Evolutionary conservation across 305 asterid species (phyloP).

Genomic region (Nicotiana rustica): DNA sequence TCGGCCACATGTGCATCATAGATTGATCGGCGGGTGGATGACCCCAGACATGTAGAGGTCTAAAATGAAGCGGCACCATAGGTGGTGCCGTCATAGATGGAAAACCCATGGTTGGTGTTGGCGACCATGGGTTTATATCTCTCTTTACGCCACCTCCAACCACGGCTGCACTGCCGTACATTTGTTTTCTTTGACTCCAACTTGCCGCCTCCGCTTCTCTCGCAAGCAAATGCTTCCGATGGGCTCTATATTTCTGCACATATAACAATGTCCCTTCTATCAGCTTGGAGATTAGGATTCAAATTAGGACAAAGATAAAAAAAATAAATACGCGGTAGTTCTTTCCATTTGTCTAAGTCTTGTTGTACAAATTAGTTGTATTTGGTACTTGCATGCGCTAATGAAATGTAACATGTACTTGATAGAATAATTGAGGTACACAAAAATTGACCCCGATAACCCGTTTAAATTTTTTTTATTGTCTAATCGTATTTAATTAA

Average conservation of each 20-base stretch:
- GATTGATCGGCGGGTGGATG: conserved; percentile 87
- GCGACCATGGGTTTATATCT: conserved; percentile 63
- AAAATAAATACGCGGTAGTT: no score
- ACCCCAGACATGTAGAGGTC: conserved; percentile 97
- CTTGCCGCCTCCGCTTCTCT: conserved; percentile 82
- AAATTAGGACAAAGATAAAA: no score
- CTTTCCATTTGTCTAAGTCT: no score
- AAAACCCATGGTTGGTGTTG: conserved; percentile 74
- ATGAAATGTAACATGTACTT: no score
- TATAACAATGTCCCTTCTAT: no score
- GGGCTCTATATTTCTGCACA: conserved; percentile 88
- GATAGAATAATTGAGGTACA: no score
- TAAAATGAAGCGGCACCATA: conserved; percentile 54
- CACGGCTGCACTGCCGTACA: conserved; percentile 42
- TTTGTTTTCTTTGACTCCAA: conserved; percentile 77
- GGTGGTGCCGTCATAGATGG: conserved; percentile 59
- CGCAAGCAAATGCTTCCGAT: conserved; percentile 83
- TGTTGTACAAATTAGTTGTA: no score
- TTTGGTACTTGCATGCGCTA: no score
- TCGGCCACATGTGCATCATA: conserved; percentile 75
- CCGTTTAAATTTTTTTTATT: no score
- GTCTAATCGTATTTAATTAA: no score
- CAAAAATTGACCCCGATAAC: no score
- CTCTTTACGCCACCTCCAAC: conserved; percentile 55
- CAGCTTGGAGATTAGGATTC: no score